Percentiles rank a stretch among this genome's conserved stretches.
Conservation (phyloP, 1,284 basidiomycete species). For the Cryptococcus sp. region DNA sequence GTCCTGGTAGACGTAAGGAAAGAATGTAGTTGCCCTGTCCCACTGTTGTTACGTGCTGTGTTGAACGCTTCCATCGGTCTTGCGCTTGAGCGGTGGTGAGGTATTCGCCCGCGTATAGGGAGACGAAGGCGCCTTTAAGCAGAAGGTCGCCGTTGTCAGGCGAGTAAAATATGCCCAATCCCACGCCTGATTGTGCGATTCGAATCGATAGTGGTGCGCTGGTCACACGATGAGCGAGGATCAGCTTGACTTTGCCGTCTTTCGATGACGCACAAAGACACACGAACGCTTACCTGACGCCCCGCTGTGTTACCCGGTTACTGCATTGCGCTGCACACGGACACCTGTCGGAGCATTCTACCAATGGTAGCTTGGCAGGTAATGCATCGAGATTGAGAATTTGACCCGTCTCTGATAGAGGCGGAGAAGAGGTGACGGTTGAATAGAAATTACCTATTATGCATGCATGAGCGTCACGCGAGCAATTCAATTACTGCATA, state of each 20-base stretch:
- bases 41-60: background rate
- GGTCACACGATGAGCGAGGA: background rate
- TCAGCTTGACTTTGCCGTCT: background rate
- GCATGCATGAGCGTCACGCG: too few relatives aligned
- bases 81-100: conserved; percentile 30
- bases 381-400: conserved; percentile 29
- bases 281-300: conserved; percentile 28
- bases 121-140: conserved; percentile 28
- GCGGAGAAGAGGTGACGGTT: background rate
- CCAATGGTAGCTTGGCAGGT: conserved; percentile 28
- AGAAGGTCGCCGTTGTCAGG: conserved; percentile 4
- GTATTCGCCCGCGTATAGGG: conserved; percentile 40
- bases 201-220: conserved; percentile 17
- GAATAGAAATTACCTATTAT: conserved; percentile 36
- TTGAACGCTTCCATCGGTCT: conserved; percentile 18
- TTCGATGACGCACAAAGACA: background rate
- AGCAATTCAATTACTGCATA: too few relatives aligned
- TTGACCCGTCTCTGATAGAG: background rate
- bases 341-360: conserved; percentile 31
- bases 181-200: conserved; percentile 8
- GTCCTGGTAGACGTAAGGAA: conserved; percentile 22
- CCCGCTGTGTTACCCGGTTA: conserved; percentile 32
- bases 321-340: conserved; percentile 21
- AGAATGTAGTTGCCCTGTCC: conserved; percentile 37
- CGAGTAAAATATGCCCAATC: conserved; percentile 27